phyloP scores from a whole-genome alignment of 1,284 basidiomycete species.

The Papiliotrema fonsecae region DNA sequence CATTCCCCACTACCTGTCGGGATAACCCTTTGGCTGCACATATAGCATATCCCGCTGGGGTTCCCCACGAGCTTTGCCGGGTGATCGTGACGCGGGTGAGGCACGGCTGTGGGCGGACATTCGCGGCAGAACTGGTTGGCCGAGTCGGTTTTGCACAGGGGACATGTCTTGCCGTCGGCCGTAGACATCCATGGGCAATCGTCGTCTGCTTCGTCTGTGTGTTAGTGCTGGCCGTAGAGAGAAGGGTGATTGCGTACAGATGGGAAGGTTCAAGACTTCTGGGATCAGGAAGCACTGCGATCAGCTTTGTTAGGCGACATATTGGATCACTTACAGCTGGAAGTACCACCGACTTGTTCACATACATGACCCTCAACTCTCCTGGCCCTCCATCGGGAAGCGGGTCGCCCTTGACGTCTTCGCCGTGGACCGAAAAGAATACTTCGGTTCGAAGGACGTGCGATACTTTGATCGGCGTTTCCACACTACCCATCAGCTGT shows the following conservation, averaged over 20 bases:
- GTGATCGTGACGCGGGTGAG: constrained; percentile 32
- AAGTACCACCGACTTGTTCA: constrained; percentile 24
- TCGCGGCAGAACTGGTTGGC: constrained; percentile 21
- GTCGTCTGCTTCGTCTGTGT: constrained; percentile 6
- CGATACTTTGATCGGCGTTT: constrained; percentile 29
- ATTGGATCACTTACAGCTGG: constrained; percentile 8
- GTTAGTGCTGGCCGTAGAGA: neutral
- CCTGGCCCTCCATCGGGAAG: constrained; percentile 17
- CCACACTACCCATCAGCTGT: constrained; percentile 5
- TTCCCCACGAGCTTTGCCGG: constrained; percentile 21
- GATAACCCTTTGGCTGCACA: constrained; percentile 18
- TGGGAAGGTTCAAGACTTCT: constrained; percentile 9
- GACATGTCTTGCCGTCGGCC: constrained; percentile 13
- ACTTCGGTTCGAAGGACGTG: constrained; percentile 33
- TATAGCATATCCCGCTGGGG: constrained; percentile 24
- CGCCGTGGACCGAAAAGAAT: constrained; percentile 31
- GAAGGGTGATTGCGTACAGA: neutral
- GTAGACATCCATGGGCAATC: constrained; percentile 1
- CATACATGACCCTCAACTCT: constrained; percentile 23
- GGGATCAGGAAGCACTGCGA: constrained; percentile 16
- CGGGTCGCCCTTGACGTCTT: constrained; percentile 20
- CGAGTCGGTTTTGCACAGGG: constrained; percentile 17
- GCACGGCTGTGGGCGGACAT: constrained; percentile 17
- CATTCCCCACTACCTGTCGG: constrained; percentile 12
- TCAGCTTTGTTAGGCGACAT: neutral